phyloP scores from a whole-genome alignment of 495 filamentous ascomycete species.

The Tuber calosporum region DNA sequence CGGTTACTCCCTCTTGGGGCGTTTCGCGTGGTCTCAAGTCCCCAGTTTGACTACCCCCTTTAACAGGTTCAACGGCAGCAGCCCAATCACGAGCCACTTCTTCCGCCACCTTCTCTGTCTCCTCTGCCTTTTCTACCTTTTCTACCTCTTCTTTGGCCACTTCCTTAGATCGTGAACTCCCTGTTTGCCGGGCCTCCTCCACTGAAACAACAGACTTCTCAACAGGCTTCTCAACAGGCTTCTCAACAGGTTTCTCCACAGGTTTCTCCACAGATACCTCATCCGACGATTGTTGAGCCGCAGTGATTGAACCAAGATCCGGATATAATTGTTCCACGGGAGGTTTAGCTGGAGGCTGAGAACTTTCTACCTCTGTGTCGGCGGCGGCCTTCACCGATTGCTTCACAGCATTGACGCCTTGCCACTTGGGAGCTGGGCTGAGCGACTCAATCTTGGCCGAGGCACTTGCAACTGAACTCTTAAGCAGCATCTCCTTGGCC shows the following conservation, averaged over 20 bases:
- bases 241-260: slow-evolving; percentile 1
- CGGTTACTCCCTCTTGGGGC: slow-evolving; percentile 14
- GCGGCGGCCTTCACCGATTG: slow-evolving; percentile 20
- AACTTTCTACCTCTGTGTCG: neutral
- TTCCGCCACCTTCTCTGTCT: slow-evolving; percentile 53
- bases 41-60: slow-evolving; percentile 18
- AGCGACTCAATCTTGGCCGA: slow-evolving; percentile 35
- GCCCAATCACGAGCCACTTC: neutral
- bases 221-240: slow-evolving; percentile 35
- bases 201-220: slow-evolving; percentile 4
- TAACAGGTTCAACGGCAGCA: slow-evolving; percentile 7
- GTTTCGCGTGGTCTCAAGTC: slow-evolving; percentile 27
- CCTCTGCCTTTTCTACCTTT: neutral
- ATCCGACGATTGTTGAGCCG: slow-evolving; percentile 52
- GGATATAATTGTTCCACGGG: slow-evolving; percentile 33
- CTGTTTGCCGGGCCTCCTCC: slow-evolving; percentile 17
- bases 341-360: slow-evolving; percentile 9
- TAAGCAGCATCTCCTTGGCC: slow-evolving; percentile 47
- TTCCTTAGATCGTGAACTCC: slow-evolving; percentile 26
- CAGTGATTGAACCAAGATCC: slow-evolving; percentile 24
- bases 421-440: slow-evolving; percentile 48
- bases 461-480: slow-evolving; percentile 51
- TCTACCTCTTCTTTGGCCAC: slow-evolving; percentile 16
- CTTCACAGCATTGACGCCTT: slow-evolving; percentile 41
- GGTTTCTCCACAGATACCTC: slow-evolving; percentile 46